Conservation (phyloP, 2,329 filamentous ascomycete species). For the Aspergillus tubingensis region DNA sequence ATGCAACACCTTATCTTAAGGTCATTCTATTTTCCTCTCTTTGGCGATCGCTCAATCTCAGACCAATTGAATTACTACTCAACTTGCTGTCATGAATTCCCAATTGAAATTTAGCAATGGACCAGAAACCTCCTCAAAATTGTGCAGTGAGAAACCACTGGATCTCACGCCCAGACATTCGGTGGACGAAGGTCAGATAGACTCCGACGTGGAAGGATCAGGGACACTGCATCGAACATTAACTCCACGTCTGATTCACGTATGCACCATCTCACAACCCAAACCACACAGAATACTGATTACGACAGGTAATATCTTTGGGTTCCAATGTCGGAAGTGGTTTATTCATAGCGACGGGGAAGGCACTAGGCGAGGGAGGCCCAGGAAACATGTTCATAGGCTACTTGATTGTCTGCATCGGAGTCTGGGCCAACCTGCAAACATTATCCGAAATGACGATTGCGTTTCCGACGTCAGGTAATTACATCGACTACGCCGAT, state of each 20-base stretch:
- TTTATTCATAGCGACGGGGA: slow-evolving; percentile 14
- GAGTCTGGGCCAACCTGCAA: slow-evolving; percentile 15
- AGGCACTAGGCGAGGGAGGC: slow-evolving; percentile 11
- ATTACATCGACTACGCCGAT: slow-evolving; percentile 43
- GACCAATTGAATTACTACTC: background rate
- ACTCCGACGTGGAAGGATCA: background rate
- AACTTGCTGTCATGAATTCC: background rate
- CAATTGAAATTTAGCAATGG: background rate
- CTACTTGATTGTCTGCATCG: slow-evolving; percentile 9
- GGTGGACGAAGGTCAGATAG: background rate
- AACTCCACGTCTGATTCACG: background rate
- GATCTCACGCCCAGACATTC: background rate
- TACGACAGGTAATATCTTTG: slow-evolving; percentile 7
- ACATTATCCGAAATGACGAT: slow-evolving; percentile 15
- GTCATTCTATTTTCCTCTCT: background rate
- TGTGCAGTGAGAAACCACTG: background rate
- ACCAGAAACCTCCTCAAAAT: no score
- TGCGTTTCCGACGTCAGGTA: slow-evolving; percentile 35
- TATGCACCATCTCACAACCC: background rate
- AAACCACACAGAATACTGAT: background rate
- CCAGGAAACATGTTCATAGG: slow-evolving; percentile 10
- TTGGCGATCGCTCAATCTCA: background rate
- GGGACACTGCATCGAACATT: background rate
- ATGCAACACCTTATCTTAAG: background rate
- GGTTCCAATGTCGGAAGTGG: slow-evolving; percentile 13